A percentile compares a stretch with the other conserved stretches of the same genome.
Conservation (phyloP, 352 stramenopile genomes). For the Phytopythium oedochilum region DNA sequence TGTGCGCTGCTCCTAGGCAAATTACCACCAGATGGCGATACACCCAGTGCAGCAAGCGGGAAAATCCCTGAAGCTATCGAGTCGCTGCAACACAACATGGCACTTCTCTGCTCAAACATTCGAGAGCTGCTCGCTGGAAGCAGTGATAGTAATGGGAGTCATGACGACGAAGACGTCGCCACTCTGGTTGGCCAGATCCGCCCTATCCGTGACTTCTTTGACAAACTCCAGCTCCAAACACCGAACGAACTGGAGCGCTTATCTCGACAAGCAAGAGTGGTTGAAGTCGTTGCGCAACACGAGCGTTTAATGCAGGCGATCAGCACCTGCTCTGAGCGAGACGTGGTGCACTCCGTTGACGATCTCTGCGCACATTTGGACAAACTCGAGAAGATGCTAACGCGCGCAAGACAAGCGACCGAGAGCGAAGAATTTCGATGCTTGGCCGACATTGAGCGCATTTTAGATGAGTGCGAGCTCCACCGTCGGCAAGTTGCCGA, state of each 20-base stretch:
- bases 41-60: too few species aligned
- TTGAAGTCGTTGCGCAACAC: constrained; percentile 13
- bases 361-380: constrained; percentile 14
- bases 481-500: constrained; percentile 9
- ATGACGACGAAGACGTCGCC: too few species aligned
- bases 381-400: constrained; percentile 15
- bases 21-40: accelerated
- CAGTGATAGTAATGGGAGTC: not conserved
- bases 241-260: not conserved
- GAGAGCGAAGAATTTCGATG: constrained; percentile 10
- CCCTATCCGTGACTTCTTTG: not conserved
- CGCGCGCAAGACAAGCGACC: constrained; percentile 15
- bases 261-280: constrained; percentile 8
- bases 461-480: constrained; percentile 21
- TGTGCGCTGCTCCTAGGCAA: not conserved
- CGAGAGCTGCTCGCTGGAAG: not conserved
- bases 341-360: constrained; percentile 12
- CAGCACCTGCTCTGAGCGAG: constrained; percentile 13
- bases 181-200: not conserved
- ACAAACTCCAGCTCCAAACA: not conserved
- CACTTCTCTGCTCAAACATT: not conserved
- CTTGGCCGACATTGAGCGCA: constrained; percentile 10
- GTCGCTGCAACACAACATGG: not conserved
- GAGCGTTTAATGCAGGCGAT: constrained; percentile 14
- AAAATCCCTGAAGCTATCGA: not conserved